These are phyloP conservation scores for Rusavskia elegans DNA, from an alignment of 495 filamentous ascomycete genomes.

Conservation along the genomic window DNA sequence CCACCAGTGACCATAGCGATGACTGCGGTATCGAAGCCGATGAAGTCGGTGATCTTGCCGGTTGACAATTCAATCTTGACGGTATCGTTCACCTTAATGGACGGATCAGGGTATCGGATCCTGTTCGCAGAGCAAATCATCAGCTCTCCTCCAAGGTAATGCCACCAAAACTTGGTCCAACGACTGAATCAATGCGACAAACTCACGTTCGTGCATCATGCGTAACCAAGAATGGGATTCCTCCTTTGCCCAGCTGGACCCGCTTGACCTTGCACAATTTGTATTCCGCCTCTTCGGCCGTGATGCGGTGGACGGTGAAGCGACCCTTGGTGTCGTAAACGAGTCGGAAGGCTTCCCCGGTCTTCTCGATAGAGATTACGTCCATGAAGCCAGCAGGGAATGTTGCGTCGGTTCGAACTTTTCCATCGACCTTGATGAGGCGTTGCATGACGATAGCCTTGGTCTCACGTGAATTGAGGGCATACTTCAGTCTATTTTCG, in stretches of 20 bases:
- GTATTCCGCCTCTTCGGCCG: conserved; percentile 93
- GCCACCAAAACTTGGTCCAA: conserved; percentile 96
- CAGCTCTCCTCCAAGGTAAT: conserved; percentile 16
- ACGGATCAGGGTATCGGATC: conserved; percentile 96
- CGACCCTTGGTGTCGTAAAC: conserved; percentile 99
- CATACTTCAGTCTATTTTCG: conserved; percentile 76
- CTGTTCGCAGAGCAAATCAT: conserved; percentile 34
- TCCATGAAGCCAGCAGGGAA: conserved; percentile 99
- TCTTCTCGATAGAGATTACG: conserved; percentile 98
- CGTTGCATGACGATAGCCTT: conserved; percentile 99
- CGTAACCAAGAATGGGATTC: conserved; percentile 99
- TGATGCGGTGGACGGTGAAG: conserved; percentile 99
- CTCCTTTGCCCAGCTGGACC: conserved; percentile 95
- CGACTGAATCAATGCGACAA: conserved; percentile 89
- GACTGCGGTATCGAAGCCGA: conserved; percentile 93
- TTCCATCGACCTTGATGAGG: conserved; percentile 97
- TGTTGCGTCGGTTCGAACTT: conserved; percentile 96
- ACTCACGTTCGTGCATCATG: conserved; percentile 99
- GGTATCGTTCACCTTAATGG: conserved; percentile 98
- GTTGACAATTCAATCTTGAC: conserved; percentile 96
- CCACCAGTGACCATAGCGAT: conserved; percentile 97
- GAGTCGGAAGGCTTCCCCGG: conserved; percentile 98
- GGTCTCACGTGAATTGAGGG: conserved; percentile 92
- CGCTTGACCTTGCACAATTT: conserved; percentile 99
- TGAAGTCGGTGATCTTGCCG: conserved; percentile 92